A percentile compares a stretch with the other conserved stretches of the same genome.
Evolutionary conservation across 2,329 filamentous ascomycete species (phyloP).

Genomic region (Fusarium chaquense): DNA sequence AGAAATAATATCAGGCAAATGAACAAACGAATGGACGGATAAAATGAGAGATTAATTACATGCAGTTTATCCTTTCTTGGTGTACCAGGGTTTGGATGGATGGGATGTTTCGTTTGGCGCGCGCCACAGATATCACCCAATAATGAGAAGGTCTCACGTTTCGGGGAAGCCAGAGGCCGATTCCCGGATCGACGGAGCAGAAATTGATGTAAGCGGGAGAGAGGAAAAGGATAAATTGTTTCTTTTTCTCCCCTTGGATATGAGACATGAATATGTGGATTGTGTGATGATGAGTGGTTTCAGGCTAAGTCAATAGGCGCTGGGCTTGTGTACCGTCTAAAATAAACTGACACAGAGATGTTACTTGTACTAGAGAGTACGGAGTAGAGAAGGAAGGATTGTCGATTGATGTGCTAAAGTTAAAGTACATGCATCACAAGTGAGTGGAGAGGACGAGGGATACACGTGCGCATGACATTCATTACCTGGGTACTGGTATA

Average conservation of each 20-base stretch:
- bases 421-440: neutral
- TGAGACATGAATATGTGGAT: slow-evolving; percentile 8
- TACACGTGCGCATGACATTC: slow-evolving; percentile 42
- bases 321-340: neutral
- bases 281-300: slow-evolving; percentile 30
- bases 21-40: slow-evolving; percentile 12
- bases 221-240: neutral
- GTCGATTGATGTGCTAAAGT: slow-evolving; percentile 7
- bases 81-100: slow-evolving; percentile 41
- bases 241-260: neutral
- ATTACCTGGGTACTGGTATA: neutral
- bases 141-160: slow-evolving; percentile 18
- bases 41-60: neutral
- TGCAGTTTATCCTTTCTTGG: slow-evolving; percentile 7
- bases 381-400: neutral
- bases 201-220: slow-evolving; percentile 2
- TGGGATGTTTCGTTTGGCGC: slow-evolving; percentile 46
- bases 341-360: neutral
- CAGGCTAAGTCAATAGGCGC: slow-evolving; percentile 25
- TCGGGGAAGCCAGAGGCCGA: slow-evolving; percentile 34
- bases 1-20: too few species aligned
- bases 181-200: slow-evolving; percentile 34
- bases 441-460: slow-evolving; percentile 11
- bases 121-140: slow-evolving; percentile 38
- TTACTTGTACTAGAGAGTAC: neutral